Evolutionary conservation across 2,329 filamentous ascomycete genomes (phyloP).

Genomic region (Trichoderma citrinoviride): DNA sequence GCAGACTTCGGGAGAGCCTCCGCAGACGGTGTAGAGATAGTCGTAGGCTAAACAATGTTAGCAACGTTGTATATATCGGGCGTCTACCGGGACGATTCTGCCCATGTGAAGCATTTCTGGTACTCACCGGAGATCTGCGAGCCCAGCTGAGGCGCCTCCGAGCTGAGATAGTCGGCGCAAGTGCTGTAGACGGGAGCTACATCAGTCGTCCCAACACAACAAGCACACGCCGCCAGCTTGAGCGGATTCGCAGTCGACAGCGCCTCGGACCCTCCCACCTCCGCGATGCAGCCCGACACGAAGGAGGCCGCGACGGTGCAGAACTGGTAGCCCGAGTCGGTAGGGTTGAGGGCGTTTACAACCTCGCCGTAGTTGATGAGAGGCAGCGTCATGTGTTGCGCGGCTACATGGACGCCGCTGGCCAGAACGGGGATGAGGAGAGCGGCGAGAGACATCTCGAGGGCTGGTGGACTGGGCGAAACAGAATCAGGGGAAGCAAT

Average conservation of each 20-base stretch:
- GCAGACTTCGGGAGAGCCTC: neutral
- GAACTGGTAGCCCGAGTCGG: slow-evolving; percentile 28
- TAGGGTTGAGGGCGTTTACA: slow-evolving; percentile 29
- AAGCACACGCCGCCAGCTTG: slow-evolving; percentile 31
- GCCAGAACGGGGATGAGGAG: slow-evolving; percentile 24
- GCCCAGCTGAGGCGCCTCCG: slow-evolving; percentile 26
- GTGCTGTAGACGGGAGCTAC: slow-evolving; percentile 31
- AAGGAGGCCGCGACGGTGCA: slow-evolving; percentile 28
- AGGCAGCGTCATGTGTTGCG: slow-evolving; percentile 28
- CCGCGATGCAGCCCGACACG: slow-evolving; percentile 27
- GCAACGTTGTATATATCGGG: neutral
- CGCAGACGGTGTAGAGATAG: slow-evolving; percentile 30
- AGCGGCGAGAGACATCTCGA: slow-evolving; percentile 1
- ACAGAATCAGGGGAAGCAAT: neutral
- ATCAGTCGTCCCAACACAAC: slow-evolving; percentile 27
- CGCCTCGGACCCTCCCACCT: slow-evolving; percentile 28
- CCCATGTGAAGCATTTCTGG: neutral
- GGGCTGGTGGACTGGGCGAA: neutral
- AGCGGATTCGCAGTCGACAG: slow-evolving; percentile 27
- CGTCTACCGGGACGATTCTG: neutral
- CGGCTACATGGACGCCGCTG: slow-evolving; percentile 26
- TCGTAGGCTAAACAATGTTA: slow-evolving; percentile 28
- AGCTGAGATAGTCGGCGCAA: slow-evolving; percentile 32
- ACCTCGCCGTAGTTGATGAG: slow-evolving; percentile 27
- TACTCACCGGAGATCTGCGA: slow-evolving; percentile 30